phyloP scores from a whole-genome alignment of 306 rosid species.

The Corylus heterophylla region DNA sequence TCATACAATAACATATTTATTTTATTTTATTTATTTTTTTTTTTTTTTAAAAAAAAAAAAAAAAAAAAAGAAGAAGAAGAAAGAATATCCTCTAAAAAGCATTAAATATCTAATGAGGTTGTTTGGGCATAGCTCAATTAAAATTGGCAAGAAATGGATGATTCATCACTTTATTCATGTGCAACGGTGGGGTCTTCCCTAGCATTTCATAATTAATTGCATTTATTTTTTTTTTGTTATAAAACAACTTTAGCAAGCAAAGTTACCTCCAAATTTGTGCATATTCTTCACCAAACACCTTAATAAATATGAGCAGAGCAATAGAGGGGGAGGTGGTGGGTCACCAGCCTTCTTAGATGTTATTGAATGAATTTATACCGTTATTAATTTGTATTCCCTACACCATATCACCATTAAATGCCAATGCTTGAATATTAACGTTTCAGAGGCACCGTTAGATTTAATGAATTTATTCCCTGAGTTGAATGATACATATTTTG shows the following conservation, averaged over 20 bases:
- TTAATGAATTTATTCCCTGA: not conserved
- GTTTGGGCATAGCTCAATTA: not conserved
- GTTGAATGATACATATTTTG: not conserved
- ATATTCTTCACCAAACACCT: constrained; percentile 4
- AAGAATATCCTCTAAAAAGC: too few relatives aligned
- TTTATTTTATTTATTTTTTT: too few relatives aligned
- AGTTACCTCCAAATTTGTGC: not conserved
- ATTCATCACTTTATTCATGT: not conserved
- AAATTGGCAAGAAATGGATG: not conserved
- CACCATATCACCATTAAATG: not conserved
- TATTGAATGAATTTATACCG: not conserved
- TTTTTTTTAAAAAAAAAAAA: too few relatives aligned
- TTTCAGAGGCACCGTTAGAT: not conserved
- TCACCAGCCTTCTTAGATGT: constrained; percentile 21
- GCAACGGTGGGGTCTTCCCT: not conserved
- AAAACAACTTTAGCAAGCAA: not conserved
- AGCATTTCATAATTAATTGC: not conserved
- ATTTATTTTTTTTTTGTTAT: not conserved
- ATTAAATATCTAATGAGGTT: not conserved
- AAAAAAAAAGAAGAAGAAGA: too few relatives aligned
- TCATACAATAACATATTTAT: too few relatives aligned
- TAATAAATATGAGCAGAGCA: constrained; percentile 7
- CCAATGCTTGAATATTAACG: not conserved
- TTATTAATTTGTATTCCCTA: not conserved
- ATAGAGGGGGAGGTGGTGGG: constrained; percentile 11